Base-by-base conservation (phyloP, 2,329 filamentous ascomycete genomes). In the Emergomyces pasteurianus region DNA sequence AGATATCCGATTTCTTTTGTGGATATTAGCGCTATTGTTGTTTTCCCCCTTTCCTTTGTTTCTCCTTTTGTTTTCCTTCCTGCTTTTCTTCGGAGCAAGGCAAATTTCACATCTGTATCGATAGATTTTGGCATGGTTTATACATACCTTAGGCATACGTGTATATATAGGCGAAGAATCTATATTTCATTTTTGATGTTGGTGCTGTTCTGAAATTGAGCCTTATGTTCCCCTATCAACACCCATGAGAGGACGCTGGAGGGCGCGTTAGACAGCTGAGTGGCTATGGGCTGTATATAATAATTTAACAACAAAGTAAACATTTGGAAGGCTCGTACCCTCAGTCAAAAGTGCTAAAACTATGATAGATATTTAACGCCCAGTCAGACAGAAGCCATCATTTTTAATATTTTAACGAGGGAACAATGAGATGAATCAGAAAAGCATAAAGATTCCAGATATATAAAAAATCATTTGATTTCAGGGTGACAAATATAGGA, bases 21-120 rank as follows among this genome's bases (percentile, higher is more conserved):
- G 40, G 23, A 57, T 57, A 57, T 60, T 57, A 34, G 53, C 57
- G 54, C 54, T 31, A 58, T 34, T 26, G 36, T n/a, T 34, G 38
- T 52, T 52, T 52, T 36, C 16, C n/a, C 58, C 58, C 31, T 49
- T 34, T 60, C 2, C 38, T 21, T 12, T 54, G 21, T 34, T 34
- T 34, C 28, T 28, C 5, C 28, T 28, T 49, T 16, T 28, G 3
- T 5, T 12, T 26, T 28, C 2, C n/a, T 49, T 14, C 31, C 23
- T 60, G 21, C n/a, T 58, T 47, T 52, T 50, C 42, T 49, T n/a
- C 31, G 31, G 46, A 42, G 14, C 52, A 38, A 46, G n/a, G 36
- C 38, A 40, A 34, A 3, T 28, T 58, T 50, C 26, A 46, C 58
- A 53, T 38, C 38, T 57, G 54, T 34, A 57, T 57, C 26, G 40